Percentiles rank a stretch among this genome's conserved stretches.
These are phyloP conservation scores for Paecilomyces sp. DNA, from an alignment of 2,329 filamentous ascomycete genomes.

Conservation along the genomic window DNA sequence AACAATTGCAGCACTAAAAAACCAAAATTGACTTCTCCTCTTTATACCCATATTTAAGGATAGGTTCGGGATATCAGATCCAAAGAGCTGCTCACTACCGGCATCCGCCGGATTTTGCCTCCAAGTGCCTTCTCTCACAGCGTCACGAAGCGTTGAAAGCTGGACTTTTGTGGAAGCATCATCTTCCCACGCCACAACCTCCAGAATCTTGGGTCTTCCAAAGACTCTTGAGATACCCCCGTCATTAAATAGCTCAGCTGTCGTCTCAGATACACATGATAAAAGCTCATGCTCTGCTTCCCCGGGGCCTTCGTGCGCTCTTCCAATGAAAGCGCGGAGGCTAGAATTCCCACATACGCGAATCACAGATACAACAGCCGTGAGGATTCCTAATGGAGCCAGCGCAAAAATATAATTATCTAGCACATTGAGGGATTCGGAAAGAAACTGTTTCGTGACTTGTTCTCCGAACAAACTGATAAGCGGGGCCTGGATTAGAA, in stretches of 20 bases:
- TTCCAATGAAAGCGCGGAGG: constrained; percentile 39
- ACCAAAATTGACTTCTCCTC: constrained; percentile 19
- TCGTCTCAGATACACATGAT: constrained; percentile 41
- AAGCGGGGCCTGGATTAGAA: constrained; percentile 20
- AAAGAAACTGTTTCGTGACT: constrained; percentile 44
- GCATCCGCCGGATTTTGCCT: constrained; percentile 4
- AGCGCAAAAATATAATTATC: constrained; percentile 44
- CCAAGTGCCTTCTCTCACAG: constrained; percentile 16
- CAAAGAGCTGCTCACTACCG: constrained; percentile 9
- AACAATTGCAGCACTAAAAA: constrained; percentile 18
- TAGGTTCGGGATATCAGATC: constrained; percentile 25
- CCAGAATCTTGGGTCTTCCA: constrained; percentile 25
- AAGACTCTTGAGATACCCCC: constrained; percentile 29
- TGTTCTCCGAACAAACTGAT: constrained; percentile 40
- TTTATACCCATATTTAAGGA: constrained; percentile 30
- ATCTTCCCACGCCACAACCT: constrained; percentile 37
- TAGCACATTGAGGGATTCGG: constrained; percentile 31
- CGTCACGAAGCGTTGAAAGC: constrained; percentile 19
- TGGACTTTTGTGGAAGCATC: constrained; percentile 21
- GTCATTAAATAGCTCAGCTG: constrained; percentile 41
- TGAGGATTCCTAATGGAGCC: constrained; percentile 41
- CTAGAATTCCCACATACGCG: constrained; percentile 38
- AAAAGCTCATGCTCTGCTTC: constrained; percentile 38
- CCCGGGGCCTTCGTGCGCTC: constrained; percentile 37
- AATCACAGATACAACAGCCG: constrained; percentile 38